phyloP scores from a whole-genome alignment of 2,329 filamentous ascomycete genomes.

The Ophiosphaerella herpotricha region DNA sequence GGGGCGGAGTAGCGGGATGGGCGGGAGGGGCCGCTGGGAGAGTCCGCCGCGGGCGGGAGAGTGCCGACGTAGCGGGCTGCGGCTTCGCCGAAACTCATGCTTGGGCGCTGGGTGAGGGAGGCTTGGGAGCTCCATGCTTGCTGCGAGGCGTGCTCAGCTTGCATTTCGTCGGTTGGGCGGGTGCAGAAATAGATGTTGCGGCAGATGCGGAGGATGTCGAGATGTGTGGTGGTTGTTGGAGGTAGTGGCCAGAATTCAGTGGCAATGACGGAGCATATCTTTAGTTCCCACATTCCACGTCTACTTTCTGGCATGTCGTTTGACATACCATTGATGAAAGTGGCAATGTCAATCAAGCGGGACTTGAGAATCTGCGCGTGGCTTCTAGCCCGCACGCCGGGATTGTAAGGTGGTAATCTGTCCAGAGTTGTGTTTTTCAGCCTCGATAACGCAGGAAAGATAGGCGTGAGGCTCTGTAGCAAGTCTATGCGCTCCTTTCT shows the following conservation, averaged over 20 bases:
- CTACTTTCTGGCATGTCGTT: background rate
- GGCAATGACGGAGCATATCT: constrained; percentile 22
- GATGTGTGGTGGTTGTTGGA: constrained; percentile 8
- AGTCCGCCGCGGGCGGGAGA: too few species aligned
- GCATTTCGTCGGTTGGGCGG: background rate
- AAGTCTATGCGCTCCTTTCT: background rate
- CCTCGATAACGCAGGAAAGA: constrained; percentile 8
- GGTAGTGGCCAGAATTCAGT: constrained; percentile 22
- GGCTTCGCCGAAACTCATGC: background rate
- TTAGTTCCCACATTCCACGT: constrained; percentile 12
- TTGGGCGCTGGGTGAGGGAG: too few species aligned
- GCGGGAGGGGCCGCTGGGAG: too few species aligned
- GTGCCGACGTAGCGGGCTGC: background rate
- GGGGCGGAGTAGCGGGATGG: too few species aligned
- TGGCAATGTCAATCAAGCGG: constrained; percentile 20
- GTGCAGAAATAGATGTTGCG: constrained; percentile 11
- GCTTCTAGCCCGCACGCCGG: constrained; percentile 6
- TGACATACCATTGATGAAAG: constrained; percentile 9
- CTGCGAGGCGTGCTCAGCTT: background rate
- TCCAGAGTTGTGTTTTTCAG: constrained; percentile 11
- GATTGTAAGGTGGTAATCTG: constrained; percentile 12
- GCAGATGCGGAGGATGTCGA: constrained; percentile 18
- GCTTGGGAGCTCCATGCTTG: too few species aligned
- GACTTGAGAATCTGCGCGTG: constrained; percentile 19
- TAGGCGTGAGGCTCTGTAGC: constrained; percentile 8